Percentiles rank a stretch among this genome's conserved stretches.
These are phyloP conservation scores for Aspergillus japonicus DNA, from an alignment of 2,329 filamentous ascomycete species.

Conservation along the genomic window DNA sequence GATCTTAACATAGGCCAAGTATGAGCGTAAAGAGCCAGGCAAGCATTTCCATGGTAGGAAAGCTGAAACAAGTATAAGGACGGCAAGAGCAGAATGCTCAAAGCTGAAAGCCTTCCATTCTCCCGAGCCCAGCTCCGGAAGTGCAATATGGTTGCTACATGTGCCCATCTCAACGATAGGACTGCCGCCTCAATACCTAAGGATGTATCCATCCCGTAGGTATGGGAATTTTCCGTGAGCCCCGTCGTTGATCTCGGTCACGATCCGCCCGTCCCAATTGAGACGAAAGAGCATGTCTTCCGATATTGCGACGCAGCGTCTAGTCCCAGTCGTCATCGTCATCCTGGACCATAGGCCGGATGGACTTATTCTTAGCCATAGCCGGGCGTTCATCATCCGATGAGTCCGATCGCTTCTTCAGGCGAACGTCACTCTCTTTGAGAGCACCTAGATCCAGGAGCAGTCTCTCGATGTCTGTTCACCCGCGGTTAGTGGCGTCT, in stretches of 20 bases:
- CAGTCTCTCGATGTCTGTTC: conserved; percentile 70
- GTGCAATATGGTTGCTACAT: neutral
- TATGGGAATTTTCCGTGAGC: neutral
- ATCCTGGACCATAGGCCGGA: conserved; percentile 40
- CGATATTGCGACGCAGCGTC: conserved; percentile 11
- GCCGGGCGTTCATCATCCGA: conserved; percentile 54
- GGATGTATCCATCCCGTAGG: neutral
- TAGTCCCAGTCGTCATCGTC: conserved; percentile 61
- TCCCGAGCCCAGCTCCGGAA: neutral
- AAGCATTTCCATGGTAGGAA: neutral
- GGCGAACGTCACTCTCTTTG: conserved; percentile 72
- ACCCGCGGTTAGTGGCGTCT: neutral
- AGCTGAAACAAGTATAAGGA: neutral
- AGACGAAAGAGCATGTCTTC: neutral
- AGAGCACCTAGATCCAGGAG: conserved; percentile 81
- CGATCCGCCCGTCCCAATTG: neutral
- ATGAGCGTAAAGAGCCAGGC: neutral
- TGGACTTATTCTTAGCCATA: conserved; percentile 46
- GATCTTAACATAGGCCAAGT: neutral
- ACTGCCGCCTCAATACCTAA: neutral
- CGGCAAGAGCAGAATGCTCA: neutral
- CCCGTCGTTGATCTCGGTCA: neutral
- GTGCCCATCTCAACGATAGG: neutral
- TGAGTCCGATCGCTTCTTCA: conserved; percentile 60
- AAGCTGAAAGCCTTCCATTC: neutral